A percentile compares a stretch with the other conserved stretches of the same genome.
Conservation (phyloP, 2,329 filamentous ascomycete species). For the Ceratocystiopsis sp. region DNA sequence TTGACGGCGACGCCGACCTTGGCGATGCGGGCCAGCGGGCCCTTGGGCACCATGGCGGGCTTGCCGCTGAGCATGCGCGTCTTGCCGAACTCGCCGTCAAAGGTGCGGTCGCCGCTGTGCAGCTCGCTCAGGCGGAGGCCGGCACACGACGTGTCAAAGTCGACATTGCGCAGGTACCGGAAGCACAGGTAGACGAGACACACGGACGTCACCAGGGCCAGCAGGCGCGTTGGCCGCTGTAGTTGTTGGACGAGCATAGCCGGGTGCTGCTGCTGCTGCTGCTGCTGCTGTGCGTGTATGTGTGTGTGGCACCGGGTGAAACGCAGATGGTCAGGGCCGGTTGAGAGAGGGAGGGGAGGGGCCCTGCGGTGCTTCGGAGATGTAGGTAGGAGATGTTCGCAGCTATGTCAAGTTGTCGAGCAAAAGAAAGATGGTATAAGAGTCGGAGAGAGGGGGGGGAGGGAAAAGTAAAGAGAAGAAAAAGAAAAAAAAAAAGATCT, state of each 20-base stretch:
- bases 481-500: too few relatives aligned
- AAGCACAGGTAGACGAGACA: slow-evolving; percentile 8
- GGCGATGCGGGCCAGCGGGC: slow-evolving; percentile 7
- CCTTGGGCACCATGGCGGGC: slow-evolving; percentile 1
- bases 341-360: too few relatives aligned
- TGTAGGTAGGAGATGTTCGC: too few relatives aligned
- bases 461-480: too few relatives aligned
- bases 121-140: not conserved
- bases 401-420: too few relatives aligned
- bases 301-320: too few relatives aligned
- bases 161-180: slow-evolving; percentile 7
- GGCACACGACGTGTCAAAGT: slow-evolving; percentile 4
- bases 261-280: too few relatives aligned
- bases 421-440: too few relatives aligned
- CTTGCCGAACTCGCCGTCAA: slow-evolving; percentile 3
- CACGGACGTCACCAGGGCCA: slow-evolving; percentile 5
- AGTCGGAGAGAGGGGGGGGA: too few relatives aligned
- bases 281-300: too few relatives aligned
- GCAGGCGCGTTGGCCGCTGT: slow-evolving; percentile 10
- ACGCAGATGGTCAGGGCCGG: too few relatives aligned
- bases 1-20: slow-evolving; percentile 15
- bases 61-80: slow-evolving; percentile 1
- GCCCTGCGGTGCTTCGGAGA: too few relatives aligned
- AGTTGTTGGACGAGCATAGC: slow-evolving; percentile 9
- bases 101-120: not conserved